Evolutionary conservation across 306 rosid genomes (phyloP).

Genomic region (Trifolium repens): DNA sequence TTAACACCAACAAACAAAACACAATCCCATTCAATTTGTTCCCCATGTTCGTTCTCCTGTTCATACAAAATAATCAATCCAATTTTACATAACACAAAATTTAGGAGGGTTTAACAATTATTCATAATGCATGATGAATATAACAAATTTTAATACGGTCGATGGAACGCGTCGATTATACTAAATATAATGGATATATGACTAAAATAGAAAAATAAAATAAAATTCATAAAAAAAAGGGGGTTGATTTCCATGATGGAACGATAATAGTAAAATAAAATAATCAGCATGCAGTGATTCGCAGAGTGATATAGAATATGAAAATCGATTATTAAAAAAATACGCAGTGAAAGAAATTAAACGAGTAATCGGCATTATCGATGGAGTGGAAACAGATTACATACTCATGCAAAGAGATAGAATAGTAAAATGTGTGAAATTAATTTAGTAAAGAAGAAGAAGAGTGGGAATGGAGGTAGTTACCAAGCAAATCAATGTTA

Average conservation of each 20-base stretch:
- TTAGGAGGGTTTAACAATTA: background rate
- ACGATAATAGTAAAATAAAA: too few species aligned
- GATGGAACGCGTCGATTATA: background rate
- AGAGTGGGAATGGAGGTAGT: background rate
- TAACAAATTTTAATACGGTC: background rate
- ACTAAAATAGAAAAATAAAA: background rate
- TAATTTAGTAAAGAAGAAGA: background rate
- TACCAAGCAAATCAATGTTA: background rate
- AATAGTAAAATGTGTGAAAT: background rate
- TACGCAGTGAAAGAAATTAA: background rate
- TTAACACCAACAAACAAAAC: slow-evolving; percentile 50
- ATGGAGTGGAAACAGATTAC: too few species aligned
- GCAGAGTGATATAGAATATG: too few species aligned
- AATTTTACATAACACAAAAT: background rate
- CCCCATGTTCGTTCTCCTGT: slow-evolving; percentile 62
- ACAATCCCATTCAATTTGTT: slow-evolving; percentile 28
- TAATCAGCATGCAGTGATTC: too few species aligned
- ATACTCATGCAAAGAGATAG: too few species aligned
- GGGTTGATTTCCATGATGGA: too few species aligned
- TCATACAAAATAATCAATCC: slow-evolving; percentile 25
- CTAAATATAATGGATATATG: background rate
- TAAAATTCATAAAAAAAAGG: too few species aligned
- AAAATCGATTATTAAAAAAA: background rate
- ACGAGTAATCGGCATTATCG: too few species aligned
- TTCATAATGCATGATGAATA: background rate